phyloP scores from a whole-genome alignment of 2,329 filamentous ascomycete genomes.

The Mollisia scopiformis region DNA sequence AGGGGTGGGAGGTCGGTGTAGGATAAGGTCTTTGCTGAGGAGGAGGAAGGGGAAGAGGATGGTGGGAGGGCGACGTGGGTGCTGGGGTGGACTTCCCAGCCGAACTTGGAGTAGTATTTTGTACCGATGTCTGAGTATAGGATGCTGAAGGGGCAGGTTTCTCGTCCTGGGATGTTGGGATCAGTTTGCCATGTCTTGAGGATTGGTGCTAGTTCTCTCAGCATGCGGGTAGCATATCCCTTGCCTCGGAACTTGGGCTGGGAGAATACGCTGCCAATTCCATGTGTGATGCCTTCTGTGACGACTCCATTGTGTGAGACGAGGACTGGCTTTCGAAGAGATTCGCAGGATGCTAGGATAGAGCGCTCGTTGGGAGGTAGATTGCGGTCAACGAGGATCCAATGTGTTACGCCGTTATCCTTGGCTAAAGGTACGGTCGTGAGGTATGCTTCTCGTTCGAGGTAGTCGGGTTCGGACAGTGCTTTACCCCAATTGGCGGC shows the following conservation, averaged over 20 bases:
- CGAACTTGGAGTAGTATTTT: slow-evolving; percentile 75
- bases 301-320: slow-evolving; percentile 44
- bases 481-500: slow-evolving; percentile 61
- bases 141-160: slow-evolving; percentile 67
- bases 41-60: slow-evolving; percentile 39
- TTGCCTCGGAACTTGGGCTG: slow-evolving; percentile 66
- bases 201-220: slow-evolving; percentile 62
- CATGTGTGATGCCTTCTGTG: slow-evolving; percentile 67
- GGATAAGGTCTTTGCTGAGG: slow-evolving; percentile 46
- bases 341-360: slow-evolving; percentile 67
- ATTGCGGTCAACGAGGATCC: slow-evolving; percentile 61
- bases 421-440: slow-evolving; percentile 59
- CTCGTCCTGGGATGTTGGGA: slow-evolving; percentile 36
- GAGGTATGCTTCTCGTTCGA: slow-evolving; percentile 61
- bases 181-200: slow-evolving; percentile 56
- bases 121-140: slow-evolving; percentile 88
- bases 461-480: slow-evolving; percentile 56
- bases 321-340: slow-evolving; percentile 61
- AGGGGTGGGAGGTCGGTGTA: slow-evolving; percentile 63
- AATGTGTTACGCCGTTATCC: slow-evolving; percentile 58
- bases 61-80: slow-evolving; percentile 68
- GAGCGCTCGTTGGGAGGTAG: slow-evolving; percentile 47
- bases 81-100: slow-evolving; percentile 77
- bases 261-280: slow-evolving; percentile 81
- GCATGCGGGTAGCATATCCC: slow-evolving; percentile 80